Evolutionary conservation across 1,284 basidiomycete species (phyloP), one percentile per base, ranked within the genome.

Genomic region (Athelia sp.): DNA sequence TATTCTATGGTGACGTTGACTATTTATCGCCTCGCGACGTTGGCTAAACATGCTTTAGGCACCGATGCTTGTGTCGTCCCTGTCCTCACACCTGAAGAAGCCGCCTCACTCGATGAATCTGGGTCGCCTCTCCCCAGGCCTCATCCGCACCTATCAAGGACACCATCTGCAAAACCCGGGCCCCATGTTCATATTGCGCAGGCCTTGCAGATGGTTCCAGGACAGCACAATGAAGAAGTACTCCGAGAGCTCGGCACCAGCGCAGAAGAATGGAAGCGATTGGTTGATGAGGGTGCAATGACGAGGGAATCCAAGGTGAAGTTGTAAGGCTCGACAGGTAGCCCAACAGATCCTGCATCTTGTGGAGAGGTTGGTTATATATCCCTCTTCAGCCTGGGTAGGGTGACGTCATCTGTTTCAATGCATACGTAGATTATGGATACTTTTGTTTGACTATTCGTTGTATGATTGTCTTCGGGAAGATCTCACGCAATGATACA

Each of bases 51-150:
- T 29, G 26, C 36, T 34, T 26, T 62, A 81, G 87, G 77, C 24
- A 85, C 81, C 8, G 90, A 93, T 54, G 83, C 88, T 8, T 93
- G 90, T 62, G 76, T 76, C 3, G 72, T 87, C 4, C 88, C 90
- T 0, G 85, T 93, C 15, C 72, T 92, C n/a, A 74, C 76, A 2
- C 76, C 82, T 0, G 55, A 65, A 21, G 86, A 89, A 70, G 84
- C 83, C 3, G 74, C 69, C 4, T 62, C 59, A 23, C 62, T 76
- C 23, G 65, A 72, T 47, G 56, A 67, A 4, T 56, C 62, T 4
- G 58, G 56, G 3, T 66, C 65, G 15, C 47, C 57, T 19, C 61
- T 76, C 19, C 81, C 83, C 4, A 54, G 57, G 10, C 73, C 76
- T 36, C 82, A 84, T 59, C 83, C 83, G 8, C 62, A 59, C 18